Evolutionary conservation across 768 basidiomycete genomes (phyloP).

Genomic region (Phlebiopsis flavidoalba): DNA sequence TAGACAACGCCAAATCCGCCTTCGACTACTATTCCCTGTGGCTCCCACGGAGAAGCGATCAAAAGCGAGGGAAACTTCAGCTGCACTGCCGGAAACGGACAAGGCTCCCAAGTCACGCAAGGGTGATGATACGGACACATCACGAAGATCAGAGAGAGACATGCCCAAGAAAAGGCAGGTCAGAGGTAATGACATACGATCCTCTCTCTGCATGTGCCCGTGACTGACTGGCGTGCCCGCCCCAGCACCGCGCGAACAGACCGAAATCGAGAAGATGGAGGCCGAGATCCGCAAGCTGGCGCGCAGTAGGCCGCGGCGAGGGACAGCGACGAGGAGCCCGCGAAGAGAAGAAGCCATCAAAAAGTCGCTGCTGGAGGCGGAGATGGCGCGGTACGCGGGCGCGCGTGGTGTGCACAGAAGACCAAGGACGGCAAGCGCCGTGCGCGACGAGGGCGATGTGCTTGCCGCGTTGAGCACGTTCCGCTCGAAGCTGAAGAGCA

Average conservation of each 20-base stretch:
- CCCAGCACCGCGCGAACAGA: constrained; percentile 59
- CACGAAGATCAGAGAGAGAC: constrained; percentile 67
- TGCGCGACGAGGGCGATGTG: constrained; percentile 67
- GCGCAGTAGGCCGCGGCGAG: constrained; percentile 31
- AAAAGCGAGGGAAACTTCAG: constrained; percentile 10
- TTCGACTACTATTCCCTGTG: constrained; percentile 12
- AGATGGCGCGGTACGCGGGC: constrained; percentile 76
- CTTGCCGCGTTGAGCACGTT: constrained; percentile 67
- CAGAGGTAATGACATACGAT: constrained; percentile 40
- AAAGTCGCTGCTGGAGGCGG: constrained; percentile 75
- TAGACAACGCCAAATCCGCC: constrained; percentile 30
- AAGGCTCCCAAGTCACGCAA: constrained; percentile 30
- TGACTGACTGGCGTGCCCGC: neutral
- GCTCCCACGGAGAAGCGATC: constrained; percentile 13
- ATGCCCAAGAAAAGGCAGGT: constrained; percentile 65
- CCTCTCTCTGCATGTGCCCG: neutral
- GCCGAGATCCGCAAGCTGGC: constrained; percentile 77
- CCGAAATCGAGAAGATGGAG: constrained; percentile 86
- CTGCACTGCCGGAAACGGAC: neutral
- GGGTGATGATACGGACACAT: constrained; percentile 51
- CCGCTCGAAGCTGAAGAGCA: constrained; percentile 58
- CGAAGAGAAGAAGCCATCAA: constrained; percentile 55
- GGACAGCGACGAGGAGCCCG: constrained; percentile 26
- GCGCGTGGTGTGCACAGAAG: constrained; percentile 52
- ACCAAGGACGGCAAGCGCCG: constrained; percentile 42